phyloP scores from a whole-genome alignment of 2,329 filamentous ascomycete species.

The Fusarium brevicatenulatum region DNA sequence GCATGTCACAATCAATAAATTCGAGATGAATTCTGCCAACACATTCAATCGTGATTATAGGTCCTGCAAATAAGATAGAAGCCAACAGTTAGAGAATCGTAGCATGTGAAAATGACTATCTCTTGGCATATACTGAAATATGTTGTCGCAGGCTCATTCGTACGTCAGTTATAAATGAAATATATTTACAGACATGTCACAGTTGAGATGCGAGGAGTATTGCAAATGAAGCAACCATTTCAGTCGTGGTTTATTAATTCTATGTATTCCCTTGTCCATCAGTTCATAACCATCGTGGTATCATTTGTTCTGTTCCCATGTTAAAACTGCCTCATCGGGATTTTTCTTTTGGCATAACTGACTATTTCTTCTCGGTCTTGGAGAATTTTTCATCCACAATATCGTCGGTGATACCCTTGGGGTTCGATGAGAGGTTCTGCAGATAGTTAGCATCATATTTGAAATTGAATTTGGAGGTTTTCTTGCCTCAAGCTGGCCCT shows the following conservation, averaged over 20 bases:
- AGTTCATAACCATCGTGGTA: constrained; percentile 6
- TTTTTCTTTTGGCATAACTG: background rate
- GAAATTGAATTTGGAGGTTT: background rate
- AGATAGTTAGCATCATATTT: background rate
- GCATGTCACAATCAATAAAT: constrained; percentile 34
- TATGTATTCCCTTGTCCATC: constrained; percentile 13
- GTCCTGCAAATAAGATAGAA: background rate
- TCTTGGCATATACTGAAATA: no score
- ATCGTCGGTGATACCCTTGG: constrained; percentile 71
- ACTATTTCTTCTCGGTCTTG: constrained; percentile 54
- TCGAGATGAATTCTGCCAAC: constrained; percentile 7
- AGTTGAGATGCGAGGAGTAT: no score
- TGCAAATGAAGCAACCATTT: background rate
- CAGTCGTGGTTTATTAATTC: constrained; percentile 23
- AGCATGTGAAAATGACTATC: background rate
- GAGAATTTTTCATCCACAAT: constrained; percentile 68
- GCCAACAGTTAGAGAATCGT: background rate
- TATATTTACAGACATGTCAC: no score
- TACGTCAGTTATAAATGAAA: no score
- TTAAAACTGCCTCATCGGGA: background rate
- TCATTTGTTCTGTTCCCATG: background rate
- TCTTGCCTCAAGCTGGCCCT: constrained; percentile 62
- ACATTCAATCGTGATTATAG: background rate
- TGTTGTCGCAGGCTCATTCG: background rate
- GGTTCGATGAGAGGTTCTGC: constrained; percentile 71